A percentile compares a stretch with the other conserved stretches of the same genome.
Conservation (phyloP, 2,329 filamentous ascomycete genomes). For the Mariannaea sp. region DNA sequence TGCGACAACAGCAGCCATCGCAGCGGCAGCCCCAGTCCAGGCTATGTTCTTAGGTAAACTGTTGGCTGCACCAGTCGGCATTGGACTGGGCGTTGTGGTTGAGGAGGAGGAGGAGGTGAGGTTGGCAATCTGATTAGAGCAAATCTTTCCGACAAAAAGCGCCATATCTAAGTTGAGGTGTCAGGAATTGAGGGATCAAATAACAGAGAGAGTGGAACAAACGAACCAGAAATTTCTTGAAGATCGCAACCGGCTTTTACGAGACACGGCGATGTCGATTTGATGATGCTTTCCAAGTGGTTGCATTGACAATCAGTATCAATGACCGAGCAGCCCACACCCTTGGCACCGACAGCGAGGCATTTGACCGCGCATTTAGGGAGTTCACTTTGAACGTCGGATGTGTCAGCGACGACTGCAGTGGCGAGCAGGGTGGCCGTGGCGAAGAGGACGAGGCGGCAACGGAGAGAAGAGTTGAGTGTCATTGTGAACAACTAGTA, state of each 20-base stretch:
- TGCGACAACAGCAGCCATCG: conserved; percentile 10
- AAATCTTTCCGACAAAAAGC: conserved; percentile 13
- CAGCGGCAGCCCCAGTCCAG: conserved; percentile 15
- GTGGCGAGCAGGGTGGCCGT: conserved; percentile 22
- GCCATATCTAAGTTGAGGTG: conserved; percentile 1
- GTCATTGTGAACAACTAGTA: background rate
- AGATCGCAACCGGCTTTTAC: conserved; percentile 41
- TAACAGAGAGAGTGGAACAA: background rate
- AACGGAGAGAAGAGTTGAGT: background rate
- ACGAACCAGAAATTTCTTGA: conserved; percentile 45
- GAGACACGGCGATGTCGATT: conserved; percentile 44
- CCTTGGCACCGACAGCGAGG: conserved; percentile 39
- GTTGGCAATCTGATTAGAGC: conserved; percentile 10
- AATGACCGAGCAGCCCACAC: conserved; percentile 41
- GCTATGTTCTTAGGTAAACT: conserved; percentile 3
- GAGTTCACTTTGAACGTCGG: conserved; percentile 34
- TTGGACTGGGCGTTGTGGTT: conserved; percentile 6
- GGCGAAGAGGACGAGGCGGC: conserved; percentile 8
- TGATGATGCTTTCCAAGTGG: conserved; percentile 43
- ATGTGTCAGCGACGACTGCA: conserved; percentile 15
- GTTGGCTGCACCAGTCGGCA: conserved; percentile 8
- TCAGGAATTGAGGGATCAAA: background rate
- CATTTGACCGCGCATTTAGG: conserved; percentile 48
- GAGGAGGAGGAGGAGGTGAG: background rate
- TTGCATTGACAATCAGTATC: conserved; percentile 48